phyloP scores from a whole-genome alignment of 495 filamentous ascomycete genomes.

The Neurospora discreta region DNA sequence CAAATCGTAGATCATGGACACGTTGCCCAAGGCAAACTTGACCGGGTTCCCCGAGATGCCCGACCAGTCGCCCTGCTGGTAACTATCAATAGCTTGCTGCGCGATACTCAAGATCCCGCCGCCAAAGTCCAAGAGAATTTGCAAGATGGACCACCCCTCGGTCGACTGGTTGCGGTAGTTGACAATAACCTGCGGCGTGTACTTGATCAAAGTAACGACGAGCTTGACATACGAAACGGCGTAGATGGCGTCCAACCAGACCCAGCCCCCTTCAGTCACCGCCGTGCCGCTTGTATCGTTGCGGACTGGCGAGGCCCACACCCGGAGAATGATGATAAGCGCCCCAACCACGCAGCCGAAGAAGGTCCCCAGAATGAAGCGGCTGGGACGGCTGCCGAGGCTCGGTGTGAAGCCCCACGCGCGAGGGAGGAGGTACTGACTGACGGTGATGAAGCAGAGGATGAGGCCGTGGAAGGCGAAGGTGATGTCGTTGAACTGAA shows the following conservation, averaged over 20 bases:
- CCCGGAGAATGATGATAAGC: slow-evolving; percentile 41
- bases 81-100: slow-evolving; percentile 77
- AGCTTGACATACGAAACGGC: slow-evolving; percentile 77
- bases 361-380: slow-evolving; percentile 53
- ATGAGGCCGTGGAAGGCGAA: slow-evolving; percentile 72
- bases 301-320: slow-evolving; percentile 43
- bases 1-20: slow-evolving; percentile 75
- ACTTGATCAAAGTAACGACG: slow-evolving; percentile 80
- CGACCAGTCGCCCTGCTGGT: slow-evolving; percentile 74
- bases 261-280: slow-evolving; percentile 17
- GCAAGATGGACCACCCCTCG: slow-evolving; percentile 72
- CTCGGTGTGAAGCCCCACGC: slow-evolving; percentile 66
- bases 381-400: slow-evolving; percentile 43
- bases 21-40: slow-evolving; percentile 75
- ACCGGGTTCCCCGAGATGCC: slow-evolving; percentile 85
- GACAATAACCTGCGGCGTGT: slow-evolving; percentile 71
- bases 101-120: slow-evolving; percentile 74
- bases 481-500: slow-evolving; percentile 79
- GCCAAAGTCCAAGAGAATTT: slow-evolving; percentile 73
- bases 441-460: slow-evolving; percentile 52
- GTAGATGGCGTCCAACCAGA: slow-evolving; percentile 52
- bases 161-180: slow-evolving; percentile 81
- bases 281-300: slow-evolving; percentile 17
- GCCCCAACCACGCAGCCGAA: slow-evolving; percentile 54
- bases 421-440: slow-evolving; percentile 58